Evolutionary conservation across 768 basidiomycete species (phyloP), one percentile per base, ranked within the genome.

Genomic region (Amanita pallidorosea): DNA sequence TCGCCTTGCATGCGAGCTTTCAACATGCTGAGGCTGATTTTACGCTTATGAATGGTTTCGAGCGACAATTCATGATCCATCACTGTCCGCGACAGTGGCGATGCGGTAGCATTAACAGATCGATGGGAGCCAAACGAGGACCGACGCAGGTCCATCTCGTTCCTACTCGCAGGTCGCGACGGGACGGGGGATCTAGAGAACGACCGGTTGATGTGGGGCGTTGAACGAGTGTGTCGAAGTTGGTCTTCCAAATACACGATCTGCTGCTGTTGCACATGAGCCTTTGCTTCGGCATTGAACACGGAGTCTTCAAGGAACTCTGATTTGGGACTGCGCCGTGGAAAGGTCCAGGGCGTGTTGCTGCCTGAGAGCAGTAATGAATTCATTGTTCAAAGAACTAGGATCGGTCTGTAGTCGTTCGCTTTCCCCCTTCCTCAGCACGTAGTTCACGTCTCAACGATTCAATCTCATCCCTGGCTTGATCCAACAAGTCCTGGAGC

Each of bases 1-100:
- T 93, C 90, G 62, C 86, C 85, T 54, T 91, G 87, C 58, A 93
- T 93, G 40, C 90, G 80, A 18, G 88, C 89, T 61, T 90, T 91
- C 46, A 94, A 78, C 87, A 94, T 93, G 65, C 83, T 80, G 57
- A 93, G 65, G 65, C 86, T 88, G 57, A 89, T 80, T 58, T 81
- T 78, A 50, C 89, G 83, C 60, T 90, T 90, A 65, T 91, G 88
- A 25, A 77, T 70, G 33, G 85, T 83, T 64, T 88, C 85, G 0
- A 85, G 76, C 6, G 85, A 79, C 44, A 92, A 72, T 46, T 74
- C 76, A 25, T 80, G 75, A 54, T 89, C 87, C 51, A 87, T 78
- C 3, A 80, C 73, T 1, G 81, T 75, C 22, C 83, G 73, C 23
- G 78, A 69, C 36, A 76, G 61, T 41, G 74, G 70, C 34, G 70